Conservation (phyloP, 192 early-diverging fungal genomes). For the Pilaira anomala region DNA sequence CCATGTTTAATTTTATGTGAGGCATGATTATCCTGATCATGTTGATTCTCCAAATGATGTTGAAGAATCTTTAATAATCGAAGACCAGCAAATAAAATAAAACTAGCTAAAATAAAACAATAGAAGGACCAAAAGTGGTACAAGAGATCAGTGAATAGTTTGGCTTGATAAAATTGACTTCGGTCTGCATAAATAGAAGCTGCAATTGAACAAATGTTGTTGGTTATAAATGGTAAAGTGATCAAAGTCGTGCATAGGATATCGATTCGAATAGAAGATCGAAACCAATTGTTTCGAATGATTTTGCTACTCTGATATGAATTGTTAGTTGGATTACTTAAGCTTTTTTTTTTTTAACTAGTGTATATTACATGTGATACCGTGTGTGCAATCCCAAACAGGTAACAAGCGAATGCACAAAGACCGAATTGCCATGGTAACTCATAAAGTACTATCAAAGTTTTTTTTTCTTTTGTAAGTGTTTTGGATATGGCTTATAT, state of each 20-base stretch:
- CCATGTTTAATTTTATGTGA: conserved; percentile 16
- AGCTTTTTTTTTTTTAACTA: background rate
- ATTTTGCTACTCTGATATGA: conserved; percentile 18
- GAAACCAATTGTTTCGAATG: conserved; percentile 21
- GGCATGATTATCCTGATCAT: background rate
- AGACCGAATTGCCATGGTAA: conserved; percentile 36
- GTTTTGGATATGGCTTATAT: background rate
- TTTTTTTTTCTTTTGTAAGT: background rate
- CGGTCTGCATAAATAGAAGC: conserved; percentile 24
- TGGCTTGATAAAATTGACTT: conserved; percentile 10
- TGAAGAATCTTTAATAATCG: conserved; percentile 17
- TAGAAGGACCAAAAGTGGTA: conserved; percentile 34
- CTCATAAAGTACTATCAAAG: conserved; percentile 24
- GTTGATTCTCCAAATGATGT: conserved; percentile 4
- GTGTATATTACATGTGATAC: conserved; percentile 26
- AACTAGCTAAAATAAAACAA: conserved; percentile 6
- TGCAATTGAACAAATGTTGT: conserved; percentile 25
- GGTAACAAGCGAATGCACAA: conserved; percentile 25
- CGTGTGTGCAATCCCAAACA: conserved; percentile 32
- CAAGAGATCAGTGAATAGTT: conserved; percentile 18
- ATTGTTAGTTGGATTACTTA: background rate
- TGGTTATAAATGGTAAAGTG: conserved; percentile 29
- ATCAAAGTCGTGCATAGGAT: conserved; percentile 8
- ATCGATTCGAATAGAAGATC: conserved; percentile 7
- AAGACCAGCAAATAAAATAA: conserved; percentile 17